These are phyloP conservation scores for Epichloe bromicola DNA, from an alignment of 2,329 filamentous ascomycete species.

Conservation along the genomic window DNA sequence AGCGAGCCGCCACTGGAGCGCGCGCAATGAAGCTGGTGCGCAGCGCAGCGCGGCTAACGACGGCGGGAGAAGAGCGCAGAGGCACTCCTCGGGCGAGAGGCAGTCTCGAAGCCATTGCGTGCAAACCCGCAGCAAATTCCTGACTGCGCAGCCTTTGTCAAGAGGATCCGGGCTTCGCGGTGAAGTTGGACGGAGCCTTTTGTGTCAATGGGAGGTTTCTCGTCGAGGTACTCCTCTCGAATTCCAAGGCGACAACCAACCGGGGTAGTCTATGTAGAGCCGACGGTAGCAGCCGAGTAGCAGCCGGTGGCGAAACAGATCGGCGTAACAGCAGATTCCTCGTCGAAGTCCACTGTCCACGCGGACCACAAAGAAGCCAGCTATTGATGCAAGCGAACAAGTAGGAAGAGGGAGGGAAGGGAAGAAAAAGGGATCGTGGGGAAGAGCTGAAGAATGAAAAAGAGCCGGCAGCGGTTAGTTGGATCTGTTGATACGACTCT, in stretches of 20 bases:
- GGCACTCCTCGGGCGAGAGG: constrained; percentile 12
- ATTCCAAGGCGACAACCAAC: neutral
- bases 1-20: constrained; percentile 3
- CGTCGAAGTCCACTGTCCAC: neutral
- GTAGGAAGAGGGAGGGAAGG: neutral
- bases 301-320: neutral
- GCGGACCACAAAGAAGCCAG: neutral
- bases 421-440: neutral
- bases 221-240: neutral
- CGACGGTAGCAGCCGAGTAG: neutral
- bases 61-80: constrained; percentile 10
- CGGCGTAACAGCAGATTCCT: neutral
- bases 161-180: neutral
- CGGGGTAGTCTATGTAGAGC: neutral
- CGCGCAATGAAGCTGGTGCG: constrained; percentile 5
- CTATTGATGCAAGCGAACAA: neutral
- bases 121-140: neutral
- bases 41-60: constrained; percentile 4
- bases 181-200: too few relatives aligned
- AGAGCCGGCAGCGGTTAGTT: neutral
- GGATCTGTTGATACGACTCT: neutral
- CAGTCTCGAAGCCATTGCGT: constrained; percentile 16
- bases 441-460: neutral
- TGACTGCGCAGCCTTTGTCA: neutral
- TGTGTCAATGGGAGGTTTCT: neutral